Evolutionary conservation across 257 asterid species (phyloP), one percentile per base, ranked within the genome.

Genomic region (Agastache rugosa): DNA sequence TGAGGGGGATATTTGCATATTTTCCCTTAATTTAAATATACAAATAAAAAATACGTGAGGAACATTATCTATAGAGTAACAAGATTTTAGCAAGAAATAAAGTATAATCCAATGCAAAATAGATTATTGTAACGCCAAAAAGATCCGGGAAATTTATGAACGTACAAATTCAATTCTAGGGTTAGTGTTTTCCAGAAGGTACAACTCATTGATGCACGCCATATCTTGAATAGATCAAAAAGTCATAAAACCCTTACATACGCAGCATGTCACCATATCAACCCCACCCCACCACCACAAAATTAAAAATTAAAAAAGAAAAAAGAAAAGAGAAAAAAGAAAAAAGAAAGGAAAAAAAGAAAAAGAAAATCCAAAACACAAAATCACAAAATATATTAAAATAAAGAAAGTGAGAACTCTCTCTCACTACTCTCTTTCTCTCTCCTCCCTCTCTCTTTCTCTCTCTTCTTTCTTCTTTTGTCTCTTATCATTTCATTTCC

Each of bases 401-500:
- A 29, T 34, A 25, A n/a, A 56, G 25, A 51, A 61, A 42, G 41
- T 63, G 39, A 44, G 59, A 39, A 65, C 20, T 11, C 62, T 62
- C 71, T 73, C 71, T 35, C 69, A 7, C 66, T 37, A 8, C 44
- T 63, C 65, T 14, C 53, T 63, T 15, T 71, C 78, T 11, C 16
- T n/a, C 63, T 27, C 60, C 63, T 27, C 60, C 1, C 2, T 63
- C 53, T 45, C 50, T 2, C 53, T 48, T 51, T 59, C 66, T 61
- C 44, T 71, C 73, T 15, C 37, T 5, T 9, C 55, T 9, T 29
- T 44, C 63, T 67, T 45, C 51, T 14, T 14, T 54, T 74, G 73
- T 58, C 80, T 71, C 75, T 74, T 66, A 60, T 78, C 80, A 62
- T 71, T 65, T 77, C 82, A 70, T 76, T 50, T 16, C 37, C 56